Base-by-base conservation (phyloP, 805 yeast species). In the Kluyveromyces starmeri region DNA sequence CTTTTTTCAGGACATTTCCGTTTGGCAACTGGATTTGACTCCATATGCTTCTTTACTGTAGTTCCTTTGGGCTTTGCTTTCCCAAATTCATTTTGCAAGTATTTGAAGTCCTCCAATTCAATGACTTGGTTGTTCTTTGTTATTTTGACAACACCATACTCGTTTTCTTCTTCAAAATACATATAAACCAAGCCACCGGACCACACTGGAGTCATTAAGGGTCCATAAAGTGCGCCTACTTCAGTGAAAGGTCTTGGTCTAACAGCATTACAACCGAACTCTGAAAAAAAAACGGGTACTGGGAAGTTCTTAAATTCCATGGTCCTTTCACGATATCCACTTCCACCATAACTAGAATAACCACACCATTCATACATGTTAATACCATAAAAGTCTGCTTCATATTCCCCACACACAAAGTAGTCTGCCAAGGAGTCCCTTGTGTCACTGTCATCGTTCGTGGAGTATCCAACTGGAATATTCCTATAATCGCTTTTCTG, bases 281-380 rank as follows among this genome's bases (percentile, higher is more conserved):
- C 92, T 12, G 86, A 78, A 59, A 82, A 80, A 62, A 82, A 81
- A 16, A 73, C 67, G 3, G 92, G 94, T 28, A 82, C 65, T 11
- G 85, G 78, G 52, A 73, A 70, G 56, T 77, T 64, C 38, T 65
- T 47, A 55, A 79, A 80, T 43, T 75, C 76, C 23, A 67, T 59
- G 12, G 88, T 79, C 56, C 81, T 67, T 35, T 65, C 71, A 44
- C 64, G 58, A 55, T 78, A 82, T 27, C 94, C 94, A 42, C 88
- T 79, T 1, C 67, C 50, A 24, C 60, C 55, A 64, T 67, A 81
- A 17, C 75, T 62, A 2, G 85, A 76, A 30, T 62, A 45, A 11
- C 89, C 89, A 62, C 92, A 81, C 94, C 94, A 82, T 61, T 80
- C 88, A 63, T 82, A 82, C 84, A 80, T 81, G 65, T 82, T 82